These are phyloP conservation scores for Dictyophora rubrovolvata DNA, from an alignment of 768 basidiomycete species.

Conservation along the genomic window DNA sequence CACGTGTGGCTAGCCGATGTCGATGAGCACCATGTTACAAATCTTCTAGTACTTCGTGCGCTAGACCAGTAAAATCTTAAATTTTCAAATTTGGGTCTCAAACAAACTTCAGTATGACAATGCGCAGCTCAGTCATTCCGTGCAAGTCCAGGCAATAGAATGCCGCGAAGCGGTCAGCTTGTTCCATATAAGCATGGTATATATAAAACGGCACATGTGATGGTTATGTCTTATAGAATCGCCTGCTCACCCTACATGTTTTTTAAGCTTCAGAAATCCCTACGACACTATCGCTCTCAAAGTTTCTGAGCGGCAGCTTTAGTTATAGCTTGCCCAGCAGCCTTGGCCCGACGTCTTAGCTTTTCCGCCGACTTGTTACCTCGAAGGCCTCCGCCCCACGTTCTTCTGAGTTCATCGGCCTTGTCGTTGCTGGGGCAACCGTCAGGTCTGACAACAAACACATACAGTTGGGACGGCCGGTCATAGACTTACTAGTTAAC, in stretches of 20 bases:
- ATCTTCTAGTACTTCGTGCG: too few relatives aligned
- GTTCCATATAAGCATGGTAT: too few relatives aligned
- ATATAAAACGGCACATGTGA: too few relatives aligned
- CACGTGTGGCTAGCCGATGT: too few relatives aligned
- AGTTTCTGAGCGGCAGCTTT: slow-evolving; percentile 55
- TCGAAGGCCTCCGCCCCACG: slow-evolving; percentile 95
- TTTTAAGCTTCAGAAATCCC: background rate
- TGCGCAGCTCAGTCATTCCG: too few relatives aligned
- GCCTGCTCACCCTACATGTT: background rate
- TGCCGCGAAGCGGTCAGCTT: too few relatives aligned
- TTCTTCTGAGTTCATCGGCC: slow-evolving; percentile 82
- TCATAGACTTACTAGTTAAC: slow-evolving; percentile 81
- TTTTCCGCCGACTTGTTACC: slow-evolving; percentile 92
- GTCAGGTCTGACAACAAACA: too few relatives aligned
- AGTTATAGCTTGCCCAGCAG: slow-evolving; percentile 57
- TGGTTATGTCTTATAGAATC: background rate
- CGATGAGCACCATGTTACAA: too few relatives aligned
- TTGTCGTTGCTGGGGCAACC: slow-evolving; percentile 59
- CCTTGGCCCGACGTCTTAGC: slow-evolving; percentile 91
- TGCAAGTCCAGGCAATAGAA: too few relatives aligned
- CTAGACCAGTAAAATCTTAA: too few relatives aligned
- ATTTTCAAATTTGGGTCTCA: too few relatives aligned
- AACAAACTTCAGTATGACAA: too few relatives aligned
- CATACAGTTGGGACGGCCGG: background rate
- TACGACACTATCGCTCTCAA: slow-evolving; percentile 25